These are phyloP conservation scores for Teunomyces stri DNA, from an alignment of 805 yeast species.

Conservation along the genomic window DNA sequence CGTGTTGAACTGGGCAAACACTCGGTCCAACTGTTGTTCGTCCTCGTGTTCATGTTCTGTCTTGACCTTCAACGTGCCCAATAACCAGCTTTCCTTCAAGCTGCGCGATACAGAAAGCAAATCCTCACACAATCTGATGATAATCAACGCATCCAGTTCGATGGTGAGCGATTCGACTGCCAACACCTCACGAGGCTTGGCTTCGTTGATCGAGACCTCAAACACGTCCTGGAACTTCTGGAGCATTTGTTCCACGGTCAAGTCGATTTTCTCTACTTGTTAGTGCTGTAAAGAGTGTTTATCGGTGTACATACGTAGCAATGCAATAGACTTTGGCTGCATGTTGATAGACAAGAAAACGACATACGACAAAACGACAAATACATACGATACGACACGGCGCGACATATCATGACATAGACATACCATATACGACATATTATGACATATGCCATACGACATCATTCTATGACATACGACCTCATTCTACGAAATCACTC, in stretches of 20 bases:
- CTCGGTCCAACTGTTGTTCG: slow-evolving; percentile 20
- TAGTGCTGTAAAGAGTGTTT: slow-evolving; percentile 20
- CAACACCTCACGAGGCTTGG: slow-evolving; percentile 38
- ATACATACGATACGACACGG: too few relatives aligned
- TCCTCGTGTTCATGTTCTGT: slow-evolving; percentile 12
- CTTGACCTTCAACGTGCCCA: slow-evolving; percentile 48
- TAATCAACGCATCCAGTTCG: slow-evolving; percentile 50
- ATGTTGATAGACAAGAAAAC: slow-evolving; percentile 16
- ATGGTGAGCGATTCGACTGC: slow-evolving; percentile 57
- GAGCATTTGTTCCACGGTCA: slow-evolving; percentile 49
- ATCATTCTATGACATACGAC: too few relatives aligned
- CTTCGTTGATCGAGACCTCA: slow-evolving; percentile 43
- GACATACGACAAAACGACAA: too few relatives aligned
- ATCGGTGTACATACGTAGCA: slow-evolving; percentile 30
- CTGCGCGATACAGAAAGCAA: slow-evolving; percentile 47
- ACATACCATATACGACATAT: too few relatives aligned
- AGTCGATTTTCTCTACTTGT: slow-evolving; percentile 46
- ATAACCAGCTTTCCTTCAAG: slow-evolving; percentile 55
- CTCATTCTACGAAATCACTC: too few relatives aligned
- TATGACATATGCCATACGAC: too few relatives aligned
- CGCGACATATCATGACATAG: too few relatives aligned
- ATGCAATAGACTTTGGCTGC: slow-evolving; percentile 45
- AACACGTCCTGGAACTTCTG: slow-evolving; percentile 53
- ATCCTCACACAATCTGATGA: slow-evolving; percentile 53
- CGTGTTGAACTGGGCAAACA: slow-evolving; percentile 33